Evolutionary conservation across 139 green algal species (phyloP).

Genomic region (Limnomonas spitsbergensis): DNA sequence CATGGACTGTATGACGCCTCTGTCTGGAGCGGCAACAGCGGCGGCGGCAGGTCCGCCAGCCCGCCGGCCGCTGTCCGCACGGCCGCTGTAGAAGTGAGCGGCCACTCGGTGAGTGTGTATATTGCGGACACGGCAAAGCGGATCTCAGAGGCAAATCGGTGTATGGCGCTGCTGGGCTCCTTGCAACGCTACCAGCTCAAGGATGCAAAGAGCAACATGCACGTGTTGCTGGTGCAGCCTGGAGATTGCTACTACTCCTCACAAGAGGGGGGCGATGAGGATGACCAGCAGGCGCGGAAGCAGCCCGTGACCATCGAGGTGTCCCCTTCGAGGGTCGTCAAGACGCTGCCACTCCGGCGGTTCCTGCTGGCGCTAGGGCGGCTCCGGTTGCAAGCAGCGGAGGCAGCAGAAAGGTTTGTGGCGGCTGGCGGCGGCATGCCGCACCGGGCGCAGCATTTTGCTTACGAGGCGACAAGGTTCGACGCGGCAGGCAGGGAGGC

Average conservation of each 20-base stretch:
- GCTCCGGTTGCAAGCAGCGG: not conserved
- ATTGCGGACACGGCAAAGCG: slow-evolving; percentile 30
- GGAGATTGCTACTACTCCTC: no score
- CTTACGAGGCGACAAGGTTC: no score
- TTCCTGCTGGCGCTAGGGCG: not conserved
- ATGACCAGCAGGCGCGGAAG: no score
- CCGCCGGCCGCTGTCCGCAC: not conserved
- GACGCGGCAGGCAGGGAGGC: no score
- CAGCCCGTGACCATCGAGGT: no score
- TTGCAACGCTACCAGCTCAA: slow-evolving; percentile 28
- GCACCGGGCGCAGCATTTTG: no score
- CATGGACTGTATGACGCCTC: not conserved
- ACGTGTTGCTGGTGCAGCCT: not conserved
- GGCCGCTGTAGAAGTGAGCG: not conserved
- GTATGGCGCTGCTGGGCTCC: slow-evolving; percentile 25
- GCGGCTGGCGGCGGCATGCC: no score
- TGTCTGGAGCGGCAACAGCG: not conserved
- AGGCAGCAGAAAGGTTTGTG: no score
- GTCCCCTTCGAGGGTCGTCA: not conserved
- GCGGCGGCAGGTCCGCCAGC: not conserved
- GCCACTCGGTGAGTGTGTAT: slow-evolving; percentile 25
- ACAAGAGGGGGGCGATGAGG: no score
- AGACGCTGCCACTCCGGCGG: not conserved
- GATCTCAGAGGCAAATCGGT: slow-evolving; percentile 33
- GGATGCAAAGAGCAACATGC: slow-evolving; percentile 19